These are phyloP conservation scores for Phytopythium aichiense DNA, from an alignment of 352 stramenopile species.

Conservation along the genomic window DNA sequence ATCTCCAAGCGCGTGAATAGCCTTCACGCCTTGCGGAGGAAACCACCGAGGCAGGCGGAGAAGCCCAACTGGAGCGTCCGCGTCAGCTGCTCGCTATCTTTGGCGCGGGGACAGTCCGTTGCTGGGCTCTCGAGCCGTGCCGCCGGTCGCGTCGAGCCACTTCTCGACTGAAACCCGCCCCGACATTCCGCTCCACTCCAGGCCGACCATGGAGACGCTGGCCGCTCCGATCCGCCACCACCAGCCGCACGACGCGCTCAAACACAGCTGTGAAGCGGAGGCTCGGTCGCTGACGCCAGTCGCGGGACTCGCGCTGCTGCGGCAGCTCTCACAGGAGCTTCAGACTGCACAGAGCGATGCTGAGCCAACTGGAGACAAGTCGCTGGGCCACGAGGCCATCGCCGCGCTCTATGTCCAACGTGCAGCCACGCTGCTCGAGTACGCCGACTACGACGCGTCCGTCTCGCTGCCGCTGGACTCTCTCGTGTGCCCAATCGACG, in stretches of 20 bases:
- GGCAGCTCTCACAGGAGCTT: conserved; percentile 2
- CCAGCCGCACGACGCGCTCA: not conserved
- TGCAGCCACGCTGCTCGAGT: conserved; percentile 27
- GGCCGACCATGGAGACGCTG: not conserved
- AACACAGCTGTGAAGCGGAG: not conserved
- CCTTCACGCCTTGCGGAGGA: not conserved
- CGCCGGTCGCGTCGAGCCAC: not conserved
- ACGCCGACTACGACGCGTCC: conserved; percentile 37
- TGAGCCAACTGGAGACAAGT: not conserved
- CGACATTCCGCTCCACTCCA: not conserved
- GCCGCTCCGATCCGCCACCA: not conserved
- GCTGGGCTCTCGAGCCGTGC: not conserved
- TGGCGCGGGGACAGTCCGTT: not conserved
- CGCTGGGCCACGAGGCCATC: conserved; percentile 12
- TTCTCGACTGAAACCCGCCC: not conserved
- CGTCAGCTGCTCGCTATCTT: not conserved
- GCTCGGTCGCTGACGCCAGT: not conserved
- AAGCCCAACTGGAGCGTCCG: not conserved
- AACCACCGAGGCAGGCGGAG: not conserved
- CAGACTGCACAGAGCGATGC: not conserved
- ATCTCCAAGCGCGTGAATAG: not conserved
- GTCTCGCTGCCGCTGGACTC: conserved; percentile 20
- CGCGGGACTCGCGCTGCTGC: conserved; percentile 4
- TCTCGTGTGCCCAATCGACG: conserved; percentile 10
- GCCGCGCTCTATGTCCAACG: conserved; percentile 30